These are phyloP conservation scores for Zygosaccharomyces pseudobailii DNA, from an alignment of 1,139 yeast species.

Conservation along the genomic window DNA sequence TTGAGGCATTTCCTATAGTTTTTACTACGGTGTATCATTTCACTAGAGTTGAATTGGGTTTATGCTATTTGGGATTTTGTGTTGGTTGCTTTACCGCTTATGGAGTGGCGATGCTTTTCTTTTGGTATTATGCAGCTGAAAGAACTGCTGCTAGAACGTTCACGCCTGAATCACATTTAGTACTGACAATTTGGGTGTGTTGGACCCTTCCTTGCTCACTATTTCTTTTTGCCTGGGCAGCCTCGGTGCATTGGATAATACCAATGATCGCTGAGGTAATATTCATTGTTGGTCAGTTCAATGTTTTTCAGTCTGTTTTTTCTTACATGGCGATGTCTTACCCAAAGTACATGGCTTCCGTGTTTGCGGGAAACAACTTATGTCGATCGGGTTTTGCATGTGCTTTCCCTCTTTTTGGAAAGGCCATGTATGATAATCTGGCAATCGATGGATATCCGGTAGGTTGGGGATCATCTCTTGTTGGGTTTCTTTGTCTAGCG, in stretches of 20 bases:
- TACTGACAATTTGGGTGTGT: constrained; percentile 15
- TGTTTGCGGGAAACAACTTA: constrained; percentile 51
- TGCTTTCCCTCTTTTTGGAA: too few relatives aligned
- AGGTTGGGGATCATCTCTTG: too few relatives aligned
- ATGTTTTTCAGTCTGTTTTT: constrained; percentile 37
- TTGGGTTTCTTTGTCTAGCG: constrained; percentile 35
- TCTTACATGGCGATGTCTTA: neutral
- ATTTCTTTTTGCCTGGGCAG: constrained; percentile 41
- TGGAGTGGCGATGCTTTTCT: constrained; percentile 12
- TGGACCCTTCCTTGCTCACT: constrained; percentile 18
- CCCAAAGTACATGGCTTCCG: constrained; percentile 47
- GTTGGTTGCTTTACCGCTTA: constrained; percentile 15
- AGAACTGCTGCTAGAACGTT: constrained; percentile 13
- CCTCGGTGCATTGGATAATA: constrained; percentile 43
- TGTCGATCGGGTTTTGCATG: constrained; percentile 48
- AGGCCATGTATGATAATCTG: too few relatives aligned
- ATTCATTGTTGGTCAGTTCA: constrained; percentile 39
- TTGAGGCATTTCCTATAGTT: constrained; percentile 44
- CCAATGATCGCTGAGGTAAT: constrained; percentile 42
- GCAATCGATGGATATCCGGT: too few relatives aligned
- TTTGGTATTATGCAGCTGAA: constrained; percentile 11
- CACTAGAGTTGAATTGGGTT: constrained; percentile 30
- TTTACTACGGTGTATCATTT: constrained; percentile 44
- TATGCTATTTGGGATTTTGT: constrained; percentile 14
- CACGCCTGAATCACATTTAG: constrained; percentile 17